Percentiles rank a stretch among this genome's conserved stretches.
phyloP scores from a whole-genome alignment of 345 rosid genomes.

The Heritiera fomes region DNA sequence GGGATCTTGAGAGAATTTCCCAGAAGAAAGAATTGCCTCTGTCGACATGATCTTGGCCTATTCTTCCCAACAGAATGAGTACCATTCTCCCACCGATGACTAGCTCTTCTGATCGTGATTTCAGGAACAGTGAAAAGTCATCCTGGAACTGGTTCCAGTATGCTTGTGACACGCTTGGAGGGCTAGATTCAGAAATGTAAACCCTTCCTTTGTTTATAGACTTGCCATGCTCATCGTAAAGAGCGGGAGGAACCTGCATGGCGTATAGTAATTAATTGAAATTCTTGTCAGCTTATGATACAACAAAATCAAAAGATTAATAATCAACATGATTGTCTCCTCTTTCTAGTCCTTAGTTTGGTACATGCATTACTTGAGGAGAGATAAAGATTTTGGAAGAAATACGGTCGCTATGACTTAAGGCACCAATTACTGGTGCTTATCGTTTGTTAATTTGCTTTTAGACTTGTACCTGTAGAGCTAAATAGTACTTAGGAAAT shows the following conservation, averaged over 20 bases:
- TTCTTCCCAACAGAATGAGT: constrained; percentile 66
- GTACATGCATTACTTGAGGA: neutral
- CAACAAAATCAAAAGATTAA: too few relatives aligned
- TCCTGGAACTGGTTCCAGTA: constrained; percentile 66
- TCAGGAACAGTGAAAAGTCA: constrained; percentile 69
- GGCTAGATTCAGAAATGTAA: constrained; percentile 62
- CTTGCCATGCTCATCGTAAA: constrained; percentile 63
- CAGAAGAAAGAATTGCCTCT: constrained; percentile 84
- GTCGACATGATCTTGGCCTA: constrained; percentile 59
- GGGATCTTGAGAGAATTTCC: constrained; percentile 66
- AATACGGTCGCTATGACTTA: neutral
- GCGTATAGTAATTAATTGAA: neutral
- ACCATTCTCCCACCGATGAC: constrained; percentile 62
- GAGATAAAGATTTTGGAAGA: neutral
- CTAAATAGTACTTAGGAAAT: too few relatives aligned
- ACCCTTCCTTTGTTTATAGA: constrained; percentile 70
- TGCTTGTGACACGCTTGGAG: constrained; percentile 59
- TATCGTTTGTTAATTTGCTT: neutral
- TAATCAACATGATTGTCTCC: neutral
- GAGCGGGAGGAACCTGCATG: constrained; percentile 62
- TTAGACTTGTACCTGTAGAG: too few relatives aligned
- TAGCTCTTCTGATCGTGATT: constrained; percentile 60
- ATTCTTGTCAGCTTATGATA: neutral
- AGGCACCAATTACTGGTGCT: neutral
- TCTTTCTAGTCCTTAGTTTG: neutral